These are phyloP conservation scores for Mycena epipterygia DNA, from an alignment of 768 basidiomycete genomes.

Conservation along the genomic window DNA sequence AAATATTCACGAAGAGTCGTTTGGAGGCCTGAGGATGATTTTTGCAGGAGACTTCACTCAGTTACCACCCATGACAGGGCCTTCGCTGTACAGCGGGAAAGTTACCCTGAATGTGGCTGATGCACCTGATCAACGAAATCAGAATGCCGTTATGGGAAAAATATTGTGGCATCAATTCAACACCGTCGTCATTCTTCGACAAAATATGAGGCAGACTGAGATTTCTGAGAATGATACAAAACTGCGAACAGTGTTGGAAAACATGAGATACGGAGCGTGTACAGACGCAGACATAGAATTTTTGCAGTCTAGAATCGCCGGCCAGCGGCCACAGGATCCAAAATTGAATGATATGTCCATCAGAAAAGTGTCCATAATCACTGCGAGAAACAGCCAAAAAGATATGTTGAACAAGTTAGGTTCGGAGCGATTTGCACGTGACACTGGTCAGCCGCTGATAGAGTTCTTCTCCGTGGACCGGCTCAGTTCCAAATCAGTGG, in stretches of 20 bases:
- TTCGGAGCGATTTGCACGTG: not conserved
- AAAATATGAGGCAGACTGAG: slow-evolving; percentile 48
- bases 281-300: not conserved
- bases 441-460: not conserved
- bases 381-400: not conserved
- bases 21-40: slow-evolving; percentile 48
- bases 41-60: slow-evolving; percentile 52
- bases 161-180: slow-evolving; percentile 44
- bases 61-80: slow-evolving; percentile 40
- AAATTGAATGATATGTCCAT: not conserved
- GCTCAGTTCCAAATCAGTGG: not conserved
- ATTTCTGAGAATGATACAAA: slow-evolving; percentile 29
- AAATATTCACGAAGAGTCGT: slow-evolving; percentile 27
- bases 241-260: slow-evolving; percentile 23
- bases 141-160: slow-evolving; percentile 41
- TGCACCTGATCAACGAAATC: not conserved
- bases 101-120: slow-evolving; percentile 6
- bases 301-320: not conserved
- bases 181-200: slow-evolving; percentile 45
- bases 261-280: too few species aligned
- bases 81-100: slow-evolving; percentile 34
- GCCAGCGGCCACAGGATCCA: not conserved
- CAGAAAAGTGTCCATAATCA: not conserved
- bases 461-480: not conserved
- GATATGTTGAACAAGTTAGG: not conserved